Evolutionary conservation across 208 protist species (phyloP).

Genomic region (Angomonas ambiguus): DNA sequence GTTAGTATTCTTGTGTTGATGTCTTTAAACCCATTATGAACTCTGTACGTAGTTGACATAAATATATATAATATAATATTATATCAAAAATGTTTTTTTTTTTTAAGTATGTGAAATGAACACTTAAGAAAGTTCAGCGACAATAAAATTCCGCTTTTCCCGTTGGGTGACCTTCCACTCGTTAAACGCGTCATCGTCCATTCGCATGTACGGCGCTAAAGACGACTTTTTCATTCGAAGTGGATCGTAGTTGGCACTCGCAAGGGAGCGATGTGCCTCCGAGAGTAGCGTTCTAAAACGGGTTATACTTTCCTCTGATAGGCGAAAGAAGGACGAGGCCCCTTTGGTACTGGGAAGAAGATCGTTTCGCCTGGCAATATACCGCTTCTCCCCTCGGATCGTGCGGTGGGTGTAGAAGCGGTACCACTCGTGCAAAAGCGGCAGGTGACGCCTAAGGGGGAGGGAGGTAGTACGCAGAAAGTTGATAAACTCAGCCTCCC

Average conservation of each 20-base stretch:
- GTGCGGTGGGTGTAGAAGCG: conserved; percentile 60
- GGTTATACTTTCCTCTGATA: conserved; percentile 54
- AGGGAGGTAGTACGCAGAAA: conserved; percentile 65
- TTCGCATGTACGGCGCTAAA: conserved; percentile 61
- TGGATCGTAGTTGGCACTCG: conserved; percentile 79
- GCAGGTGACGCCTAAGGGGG: conserved; percentile 63
- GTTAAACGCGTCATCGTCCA: conserved; percentile 60
- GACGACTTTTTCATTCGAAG: conserved; percentile 74
- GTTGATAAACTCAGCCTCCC: conserved; percentile 52
- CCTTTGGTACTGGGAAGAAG: conserved; percentile 25
- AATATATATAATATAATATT: neutral
- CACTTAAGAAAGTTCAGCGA: conserved; percentile 49
- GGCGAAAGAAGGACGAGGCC: conserved; percentile 36
- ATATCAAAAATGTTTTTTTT: no score
- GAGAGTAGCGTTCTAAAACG: conserved; percentile 57
- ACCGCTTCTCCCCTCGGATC: conserved; percentile 72
- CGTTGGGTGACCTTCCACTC: conserved; percentile 61
- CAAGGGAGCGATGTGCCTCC: conserved; percentile 70
- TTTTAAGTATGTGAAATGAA: no score
- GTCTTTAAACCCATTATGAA: neutral
- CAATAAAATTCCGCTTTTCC: conserved; percentile 46
- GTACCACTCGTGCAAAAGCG: conserved; percentile 74
- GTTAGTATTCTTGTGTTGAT: neutral
- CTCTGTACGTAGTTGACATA: neutral
- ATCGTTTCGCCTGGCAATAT: conserved; percentile 51